Evolutionary conservation across 768 basidiomycete genomes (phyloP), one percentile per base, ranked within the genome.

Genomic region (Termitomyces sp.): DNA sequence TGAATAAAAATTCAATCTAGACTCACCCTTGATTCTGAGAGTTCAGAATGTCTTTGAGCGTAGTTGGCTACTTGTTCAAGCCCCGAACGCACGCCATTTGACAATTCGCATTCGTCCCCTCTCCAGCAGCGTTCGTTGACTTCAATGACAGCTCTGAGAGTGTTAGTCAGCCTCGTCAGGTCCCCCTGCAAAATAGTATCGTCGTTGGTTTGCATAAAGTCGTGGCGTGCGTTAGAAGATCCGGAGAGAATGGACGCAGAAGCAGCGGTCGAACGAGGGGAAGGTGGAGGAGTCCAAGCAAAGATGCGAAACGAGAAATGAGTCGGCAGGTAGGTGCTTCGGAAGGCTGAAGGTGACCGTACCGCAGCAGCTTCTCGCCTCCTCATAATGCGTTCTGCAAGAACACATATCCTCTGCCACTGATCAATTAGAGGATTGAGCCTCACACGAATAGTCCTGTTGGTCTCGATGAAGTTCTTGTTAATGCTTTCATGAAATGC

Each of bases 291-390:
- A 38, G 67, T 62, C 51, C 66, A 71, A 64, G 77, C 75, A 70
- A 79, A 76, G 64, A 73, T 69, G 69, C 80, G 77, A 66, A 88
- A 83, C 54, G 77, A 70, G 74, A 87, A 78, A 76, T 90, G 84
- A 90, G 89, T 78, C 74, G 80, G 82, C 68, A 85, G 74, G 75
- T 80, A 82, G 71, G 78, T 71, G 71, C 80, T 82, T 77, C 78
- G 79, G 73, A 82, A 77, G 76, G 80, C 79, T 76, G 84, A 77
- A 76, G 77, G 76, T 72, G 70, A 73, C 77, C 91, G 83, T 89
- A 90, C 92, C 80, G 90, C 88, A 77, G 90, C 89, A 74, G 92
- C 89, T 80, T 95, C 90, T 66, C 92, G 85, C 73, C 95, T 84
- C 72, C 88, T 92, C 54, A 96, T 82, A 61, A 92, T 82, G 59